Evolutionary conservation across 1,284 basidiomycete species (phyloP), one percentile per base, ranked within the genome.

Genomic region (Gomphus bonarii): DNA sequence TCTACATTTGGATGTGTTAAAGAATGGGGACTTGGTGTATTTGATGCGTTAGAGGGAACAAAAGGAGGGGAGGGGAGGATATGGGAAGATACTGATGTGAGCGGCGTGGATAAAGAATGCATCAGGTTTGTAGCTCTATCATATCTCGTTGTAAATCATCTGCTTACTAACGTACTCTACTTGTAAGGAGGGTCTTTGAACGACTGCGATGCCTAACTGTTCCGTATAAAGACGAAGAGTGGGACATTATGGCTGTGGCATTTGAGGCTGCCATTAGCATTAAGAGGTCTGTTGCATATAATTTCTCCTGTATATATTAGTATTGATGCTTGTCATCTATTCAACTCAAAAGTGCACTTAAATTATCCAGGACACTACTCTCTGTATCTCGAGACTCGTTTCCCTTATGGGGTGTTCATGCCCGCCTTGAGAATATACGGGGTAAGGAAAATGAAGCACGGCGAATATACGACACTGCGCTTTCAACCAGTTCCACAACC

Each of bases 371-470:
- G 58, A 68, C 70, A 0, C 73, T 92, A 18, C 77, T 97, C 14
- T 79, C 86, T 0, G 67, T 65, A 1, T 73, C 80, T 50, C 81
- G 79, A 16, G 76, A 84, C 49, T 91, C 91, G 14, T 67, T 91
- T 28, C 68, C 72, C 0, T 82, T 85, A 47, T 97, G 94, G 91
- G 78, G 80, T 44, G 79, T 79, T 2, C 93, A 95, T 70, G 91
- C 90, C 8, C 81, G 82, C 30, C 74, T 97, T 20, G 88, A 95
- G 65, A 76, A 81, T 30, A 73, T 85, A 54, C 81, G 88, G 9
- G 84, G 83, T 14, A 84, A 84, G 57, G 59, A 76, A 5, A 77
- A 81, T 46, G 86, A 90, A 8, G 90, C 91, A 5, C 77, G 93
- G 14, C 91, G 91, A 63, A 80, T 97, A 2, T 97, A 93, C 68